Percentiles rank a stretch among this genome's conserved stretches.
Evolutionary conservation across 2,329 filamentous ascomycete species (phyloP).

Genomic region (Cercospora sp.): DNA sequence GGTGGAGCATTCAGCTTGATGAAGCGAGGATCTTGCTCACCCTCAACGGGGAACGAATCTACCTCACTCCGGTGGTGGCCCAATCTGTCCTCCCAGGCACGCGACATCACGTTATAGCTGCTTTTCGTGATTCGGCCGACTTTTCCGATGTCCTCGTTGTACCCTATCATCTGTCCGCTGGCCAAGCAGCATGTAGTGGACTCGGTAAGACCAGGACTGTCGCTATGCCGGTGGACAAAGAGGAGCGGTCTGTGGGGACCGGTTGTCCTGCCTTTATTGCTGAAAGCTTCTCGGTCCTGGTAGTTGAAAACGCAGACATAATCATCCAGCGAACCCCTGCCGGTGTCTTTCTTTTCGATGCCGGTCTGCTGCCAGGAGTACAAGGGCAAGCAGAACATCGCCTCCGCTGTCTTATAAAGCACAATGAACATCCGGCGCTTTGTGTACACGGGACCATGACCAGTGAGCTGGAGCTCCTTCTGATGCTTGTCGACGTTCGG

Average conservation of each 20-base stretch:
- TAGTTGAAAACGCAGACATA: conserved; percentile 13
- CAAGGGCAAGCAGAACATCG: conserved; percentile 18
- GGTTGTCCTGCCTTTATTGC: not conserved
- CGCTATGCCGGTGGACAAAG: not conserved
- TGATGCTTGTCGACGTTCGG: not conserved
- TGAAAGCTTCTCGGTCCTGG: not conserved
- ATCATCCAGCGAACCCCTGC: not conserved
- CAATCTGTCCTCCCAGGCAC: not conserved
- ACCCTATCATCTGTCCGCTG: not conserved
- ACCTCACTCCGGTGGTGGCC: not conserved
- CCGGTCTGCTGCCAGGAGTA: conserved; percentile 13
- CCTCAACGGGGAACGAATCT: not conserved
- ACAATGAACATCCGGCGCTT: conserved; percentile 22
- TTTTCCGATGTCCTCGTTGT: not conserved
- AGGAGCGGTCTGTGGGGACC: not conserved
- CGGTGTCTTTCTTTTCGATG: not conserved
- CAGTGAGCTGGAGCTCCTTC: not conserved
- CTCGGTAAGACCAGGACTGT: not conserved
- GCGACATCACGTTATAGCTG: not conserved
- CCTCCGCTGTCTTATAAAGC: conserved; percentile 4
- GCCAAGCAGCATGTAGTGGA: not conserved
- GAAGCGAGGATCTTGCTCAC: not conserved
- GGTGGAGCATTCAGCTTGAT: not conserved
- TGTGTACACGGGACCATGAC: conserved; percentile 5
- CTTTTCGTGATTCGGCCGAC: not conserved